phyloP scores from a whole-genome alignment of 352 stramenopile genomes.

The Phytophthora citricola region DNA sequence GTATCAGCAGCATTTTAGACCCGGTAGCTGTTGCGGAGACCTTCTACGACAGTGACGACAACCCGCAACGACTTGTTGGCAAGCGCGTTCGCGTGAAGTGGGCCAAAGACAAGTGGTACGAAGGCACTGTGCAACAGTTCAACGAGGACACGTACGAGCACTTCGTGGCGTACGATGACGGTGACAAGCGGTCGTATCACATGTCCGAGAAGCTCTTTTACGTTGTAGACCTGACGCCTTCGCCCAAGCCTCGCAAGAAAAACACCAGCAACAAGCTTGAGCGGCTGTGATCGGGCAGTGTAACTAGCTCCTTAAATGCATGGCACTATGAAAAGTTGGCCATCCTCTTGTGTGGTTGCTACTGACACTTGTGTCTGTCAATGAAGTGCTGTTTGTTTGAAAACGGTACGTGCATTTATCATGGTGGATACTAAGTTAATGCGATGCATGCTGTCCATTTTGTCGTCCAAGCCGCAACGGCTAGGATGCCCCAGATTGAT shows the following conservation, averaged over 20 bases:
- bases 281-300: conserved; percentile 15
- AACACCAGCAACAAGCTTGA: conserved; percentile 32
- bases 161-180: conserved; percentile 86
- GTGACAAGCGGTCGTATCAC: conserved; percentile 87
- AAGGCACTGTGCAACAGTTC: conserved; percentile 79
- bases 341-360: conserved; percentile 10
- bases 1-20: conserved; percentile 61
- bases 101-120: conserved; percentile 92
- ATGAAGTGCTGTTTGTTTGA: conserved; percentile 11
- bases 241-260: conserved; percentile 41
- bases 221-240: conserved; percentile 55
- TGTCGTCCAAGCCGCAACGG: conserved; percentile 20
- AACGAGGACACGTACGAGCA: conserved; percentile 86
- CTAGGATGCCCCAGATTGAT: background rate
- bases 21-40: conserved; percentile 51
- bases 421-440: background rate
- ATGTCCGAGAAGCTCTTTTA: conserved; percentile 92
- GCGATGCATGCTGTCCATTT: conserved; percentile 6
- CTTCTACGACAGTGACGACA: conserved; percentile 92
- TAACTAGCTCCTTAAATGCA: conserved; percentile 32
- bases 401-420: conserved; percentile 3
- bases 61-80: conserved; percentile 80
- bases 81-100: conserved; percentile 89
- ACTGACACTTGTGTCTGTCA: conserved; percentile 20
- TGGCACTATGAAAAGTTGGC: conserved; percentile 27